Evolutionary conservation across 495 filamentous ascomycete genomes (phyloP), one percentile per base, ranked within the genome.

Genomic region (Amorphotheca resinae): DNA sequence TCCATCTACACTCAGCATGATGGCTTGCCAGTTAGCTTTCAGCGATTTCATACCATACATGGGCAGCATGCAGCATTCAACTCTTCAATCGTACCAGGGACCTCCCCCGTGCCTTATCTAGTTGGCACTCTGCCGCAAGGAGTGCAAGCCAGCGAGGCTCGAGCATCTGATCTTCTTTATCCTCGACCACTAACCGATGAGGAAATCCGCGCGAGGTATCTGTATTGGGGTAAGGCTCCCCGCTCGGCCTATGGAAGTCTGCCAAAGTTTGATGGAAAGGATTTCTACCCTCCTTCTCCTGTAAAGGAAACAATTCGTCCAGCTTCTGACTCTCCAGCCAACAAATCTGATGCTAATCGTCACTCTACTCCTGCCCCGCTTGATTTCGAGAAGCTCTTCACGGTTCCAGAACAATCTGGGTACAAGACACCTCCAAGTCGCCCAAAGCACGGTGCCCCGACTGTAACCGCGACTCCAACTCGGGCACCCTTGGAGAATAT

Each of bases 211-310:
- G 67, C 72, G 20, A 58, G 70, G 30, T 56, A 57, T 35, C 46
- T 70, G 31, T 74, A 73, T 46, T 74, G 69, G 69, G 69, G 67
- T 26, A 60, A 62, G 12, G 60, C 65, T 15, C 58, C 66, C 32
- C 59, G 51, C 37, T 51, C 55, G n/a, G 54, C 55, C 16, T 55
- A 59, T 28, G 53, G 50, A n/a, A 67, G 69, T 11, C 50, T 75
- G 14, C 72, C 72, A 23, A 74, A 70, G 49, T 75, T 65, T 40
- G 70, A 75, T 38, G 72, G 72, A 1, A 70, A 70, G 52, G 62
- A 74, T 44, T 75, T 75, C 51, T 73, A 74, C 44, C 68, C 67
- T 2, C 55, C 70, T 2, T 74, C 71, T 1, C 68, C 70, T 0
- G 47, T 54, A 38, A 72, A 69, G 50, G 50, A 58, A 20, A 39